phyloP scores from a whole-genome alignment of 371 early-diverging fungal genomes.

The Rhizomucor pusillus region DNA sequence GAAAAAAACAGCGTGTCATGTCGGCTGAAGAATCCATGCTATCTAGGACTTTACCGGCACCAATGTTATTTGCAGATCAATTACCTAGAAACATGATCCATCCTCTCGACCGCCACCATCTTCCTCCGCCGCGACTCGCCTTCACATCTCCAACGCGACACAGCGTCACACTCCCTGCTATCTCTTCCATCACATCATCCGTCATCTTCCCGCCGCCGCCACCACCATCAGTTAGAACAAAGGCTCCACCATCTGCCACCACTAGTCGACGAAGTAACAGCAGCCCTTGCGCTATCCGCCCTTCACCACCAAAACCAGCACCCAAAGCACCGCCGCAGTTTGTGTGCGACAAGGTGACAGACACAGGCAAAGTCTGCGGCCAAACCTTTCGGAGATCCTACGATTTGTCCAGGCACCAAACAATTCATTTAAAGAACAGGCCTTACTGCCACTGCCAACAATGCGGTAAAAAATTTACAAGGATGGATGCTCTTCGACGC shows the following conservation, averaged over 20 bases:
- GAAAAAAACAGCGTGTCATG: constrained; percentile 34
- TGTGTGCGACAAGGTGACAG: constrained; percentile 34
- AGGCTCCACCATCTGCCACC: not conserved
- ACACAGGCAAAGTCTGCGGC: constrained; percentile 28
- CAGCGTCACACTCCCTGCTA: not conserved
- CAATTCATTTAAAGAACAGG: constrained; percentile 42
- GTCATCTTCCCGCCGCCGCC: not conserved
- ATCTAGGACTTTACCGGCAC: constrained; percentile 24
- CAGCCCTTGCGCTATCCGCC: constrained; percentile 2
- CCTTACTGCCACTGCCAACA: constrained; percentile 40
- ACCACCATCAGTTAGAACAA: too few relatives aligned
- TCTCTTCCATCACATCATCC: constrained; percentile 1
- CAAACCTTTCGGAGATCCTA: constrained; percentile 45
- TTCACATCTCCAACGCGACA: not conserved
- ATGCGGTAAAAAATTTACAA: constrained; percentile 46
- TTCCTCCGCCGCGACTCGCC: not conserved
- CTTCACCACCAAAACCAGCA: not conserved
- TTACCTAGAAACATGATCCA: not conserved
- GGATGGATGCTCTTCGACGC: constrained; percentile 48
- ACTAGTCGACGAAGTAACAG: constrained; percentile 4
- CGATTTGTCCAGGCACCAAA: constrained; percentile 45
- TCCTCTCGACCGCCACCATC: not conserved
- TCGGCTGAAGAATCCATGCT: constrained; percentile 23
- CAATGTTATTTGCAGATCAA: not conserved
- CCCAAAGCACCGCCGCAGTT: constrained; percentile 15